A percentile compares a stretch with the other conserved stretches of the same genome.
These are phyloP conservation scores for Eimeria praecox DNA, from an alignment of 169 alveolate species.

Conservation along the genomic window DNA sequence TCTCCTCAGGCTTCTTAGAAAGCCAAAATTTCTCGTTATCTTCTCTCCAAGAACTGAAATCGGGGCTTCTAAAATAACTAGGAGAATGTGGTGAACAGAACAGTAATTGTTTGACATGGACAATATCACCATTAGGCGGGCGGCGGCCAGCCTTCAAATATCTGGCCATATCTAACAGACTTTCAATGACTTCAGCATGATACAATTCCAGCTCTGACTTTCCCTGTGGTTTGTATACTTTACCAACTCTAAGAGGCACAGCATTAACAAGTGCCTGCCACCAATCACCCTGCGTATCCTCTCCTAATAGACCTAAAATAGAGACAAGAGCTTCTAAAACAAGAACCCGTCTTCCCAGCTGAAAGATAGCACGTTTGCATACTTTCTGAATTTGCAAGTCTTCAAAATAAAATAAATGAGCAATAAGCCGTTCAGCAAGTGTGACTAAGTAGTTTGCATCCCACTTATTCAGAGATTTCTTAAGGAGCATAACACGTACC, in stretches of 20 bases:
- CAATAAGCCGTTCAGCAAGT: background rate
- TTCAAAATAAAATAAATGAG: background rate
- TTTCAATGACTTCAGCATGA: background rate
- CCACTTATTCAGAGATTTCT: background rate
- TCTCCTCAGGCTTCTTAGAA: too few relatives aligned
- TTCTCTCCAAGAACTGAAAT: background rate
- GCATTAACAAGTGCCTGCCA: background rate
- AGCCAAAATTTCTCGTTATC: background rate
- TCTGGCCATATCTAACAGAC: background rate
- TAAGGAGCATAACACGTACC: background rate
- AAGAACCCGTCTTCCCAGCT: background rate
- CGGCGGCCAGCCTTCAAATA: background rate
- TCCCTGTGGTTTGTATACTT: too few relatives aligned
- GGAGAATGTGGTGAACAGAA: background rate
- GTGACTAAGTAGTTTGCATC: background rate
- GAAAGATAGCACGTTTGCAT: background rate
- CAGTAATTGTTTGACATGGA: background rate
- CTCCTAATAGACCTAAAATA: background rate
- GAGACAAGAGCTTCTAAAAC: background rate
- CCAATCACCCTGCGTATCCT: background rate
- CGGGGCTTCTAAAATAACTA: background rate
- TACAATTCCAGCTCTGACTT: background rate
- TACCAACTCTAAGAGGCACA: background rate
- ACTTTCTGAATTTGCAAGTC: background rate
- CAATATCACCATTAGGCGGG: background rate